Percentiles rank a stretch among this genome's conserved stretches.
These are phyloP conservation scores for Colletotrichum sp. DNA, from an alignment of 2,329 filamentous ascomycete species.

Conservation along the genomic window DNA sequence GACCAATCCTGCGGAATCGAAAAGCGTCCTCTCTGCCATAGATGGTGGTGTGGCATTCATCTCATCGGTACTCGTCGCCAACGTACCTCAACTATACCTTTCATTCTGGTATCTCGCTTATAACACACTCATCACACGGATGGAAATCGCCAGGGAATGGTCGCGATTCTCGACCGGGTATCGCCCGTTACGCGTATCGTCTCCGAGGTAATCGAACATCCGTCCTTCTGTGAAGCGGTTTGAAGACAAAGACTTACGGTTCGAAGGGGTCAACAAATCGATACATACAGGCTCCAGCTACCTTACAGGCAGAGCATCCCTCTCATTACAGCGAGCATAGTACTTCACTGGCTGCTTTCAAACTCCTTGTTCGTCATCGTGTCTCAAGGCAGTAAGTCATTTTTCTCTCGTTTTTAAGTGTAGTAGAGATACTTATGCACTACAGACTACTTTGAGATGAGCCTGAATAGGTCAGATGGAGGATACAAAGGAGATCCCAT, in stretches of 20 bases:
- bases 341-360: not conserved
- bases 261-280: not conserved
- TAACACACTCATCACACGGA: not conserved
- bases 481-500: not conserved
- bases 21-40: not conserved
- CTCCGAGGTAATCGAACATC: not conserved
- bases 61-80: not conserved
- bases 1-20: not conserved
- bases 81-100: not conserved
- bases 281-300: not conserved
- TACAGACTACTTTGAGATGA: not conserved
- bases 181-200: not conserved
- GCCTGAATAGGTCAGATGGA: not conserved
- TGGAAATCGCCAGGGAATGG: not conserved
- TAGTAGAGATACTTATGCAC: not conserved
- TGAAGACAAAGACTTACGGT: not conserved
- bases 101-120: not conserved
- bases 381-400: not conserved
- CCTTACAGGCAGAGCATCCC: not conserved
- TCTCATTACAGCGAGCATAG: not conserved
- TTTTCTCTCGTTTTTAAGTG: not conserved
- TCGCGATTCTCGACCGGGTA: not conserved
- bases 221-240: not conserved
- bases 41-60: not conserved
- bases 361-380: not conserved